Evolutionary conservation across 306 rosid species (phyloP).

Genomic region (Fragaria vesca): DNA sequence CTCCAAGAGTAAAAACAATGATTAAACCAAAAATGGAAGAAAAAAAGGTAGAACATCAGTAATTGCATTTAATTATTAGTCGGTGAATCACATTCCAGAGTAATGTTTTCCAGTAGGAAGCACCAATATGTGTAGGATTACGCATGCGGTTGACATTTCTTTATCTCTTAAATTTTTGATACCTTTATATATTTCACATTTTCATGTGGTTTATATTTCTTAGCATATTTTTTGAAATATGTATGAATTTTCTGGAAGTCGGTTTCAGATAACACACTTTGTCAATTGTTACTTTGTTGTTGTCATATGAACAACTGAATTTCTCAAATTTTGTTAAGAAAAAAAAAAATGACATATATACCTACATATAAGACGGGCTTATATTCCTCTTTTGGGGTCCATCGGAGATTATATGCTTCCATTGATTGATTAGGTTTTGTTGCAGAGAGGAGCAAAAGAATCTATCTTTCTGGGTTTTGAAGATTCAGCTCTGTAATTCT

Average conservation of each 20-base stretch:
- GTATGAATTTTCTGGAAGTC: background rate
- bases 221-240: background rate
- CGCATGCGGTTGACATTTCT: slow-evolving; percentile 1
- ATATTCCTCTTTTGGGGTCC: slow-evolving; percentile 29
- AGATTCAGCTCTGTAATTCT: background rate
- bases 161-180: background rate
- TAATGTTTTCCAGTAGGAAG: background rate
- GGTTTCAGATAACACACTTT: background rate
- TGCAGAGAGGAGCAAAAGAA: background rate
- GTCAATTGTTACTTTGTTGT: background rate
- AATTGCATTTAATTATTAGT: slow-evolving; percentile 7
- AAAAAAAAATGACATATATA: slow-evolving; percentile 1
- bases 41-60: background rate
- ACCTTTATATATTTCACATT: background rate
- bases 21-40: background rate
- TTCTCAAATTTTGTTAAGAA: background rate
- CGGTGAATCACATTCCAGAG: background rate
- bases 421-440: slow-evolving; percentile 19
- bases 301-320: background rate
- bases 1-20: no score
- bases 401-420: slow-evolving; percentile 12
- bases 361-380: slow-evolving; percentile 1
- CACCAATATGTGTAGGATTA: background rate
- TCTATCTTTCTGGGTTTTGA: background rate
- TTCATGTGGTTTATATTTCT: slow-evolving; percentile 6